Conservation (phyloP, 2,329 filamentous ascomycete species). For the Pseudopyricularia cyperi region DNA sequence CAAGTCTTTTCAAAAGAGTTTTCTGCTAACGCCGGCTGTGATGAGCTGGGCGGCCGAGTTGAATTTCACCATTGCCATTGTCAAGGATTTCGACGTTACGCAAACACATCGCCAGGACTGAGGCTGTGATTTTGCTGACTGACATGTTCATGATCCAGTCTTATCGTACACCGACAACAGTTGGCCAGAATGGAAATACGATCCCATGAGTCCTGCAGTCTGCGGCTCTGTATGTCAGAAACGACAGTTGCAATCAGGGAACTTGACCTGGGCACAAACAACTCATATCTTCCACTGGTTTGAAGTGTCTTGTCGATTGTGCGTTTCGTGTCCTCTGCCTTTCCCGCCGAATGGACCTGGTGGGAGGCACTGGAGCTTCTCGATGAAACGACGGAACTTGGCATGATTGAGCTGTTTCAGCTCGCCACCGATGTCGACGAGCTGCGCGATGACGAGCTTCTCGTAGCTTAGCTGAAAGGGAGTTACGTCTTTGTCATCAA, state of each 20-base stretch:
- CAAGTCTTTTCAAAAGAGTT: conserved; percentile 10
- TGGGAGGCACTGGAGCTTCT: conserved; percentile 4
- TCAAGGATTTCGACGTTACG: conserved; percentile 19
- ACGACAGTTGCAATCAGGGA: conserved; percentile 15
- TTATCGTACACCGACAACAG: conserved; percentile 16
- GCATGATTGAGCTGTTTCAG: conserved; percentile 6
- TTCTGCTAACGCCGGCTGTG: conserved; percentile 5
- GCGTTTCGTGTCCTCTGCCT: neutral
- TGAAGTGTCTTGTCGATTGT: conserved; percentile 7
- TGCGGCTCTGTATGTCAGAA: conserved; percentile 11
- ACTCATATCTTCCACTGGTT: conserved; percentile 14
- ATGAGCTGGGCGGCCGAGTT: neutral
- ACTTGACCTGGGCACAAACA: conserved; percentile 9
- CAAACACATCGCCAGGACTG: conserved; percentile 15
- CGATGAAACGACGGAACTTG: conserved; percentile 5
- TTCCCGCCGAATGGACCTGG: conserved; percentile 3
- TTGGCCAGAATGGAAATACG: conserved; percentile 11
- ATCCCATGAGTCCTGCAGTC: conserved; percentile 8
- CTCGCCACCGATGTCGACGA: conserved; percentile 7
- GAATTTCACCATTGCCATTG: conserved; percentile 8
- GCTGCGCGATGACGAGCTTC: conserved; percentile 7
- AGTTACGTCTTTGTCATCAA: conserved; percentile 7
- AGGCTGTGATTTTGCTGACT: conserved; percentile 8
- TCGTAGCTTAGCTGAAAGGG: conserved; percentile 5
- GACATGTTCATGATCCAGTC: conserved; percentile 11